Conservation (phyloP, 2,329 filamentous ascomycete genomes). For the Diplodia seriata region DNA sequence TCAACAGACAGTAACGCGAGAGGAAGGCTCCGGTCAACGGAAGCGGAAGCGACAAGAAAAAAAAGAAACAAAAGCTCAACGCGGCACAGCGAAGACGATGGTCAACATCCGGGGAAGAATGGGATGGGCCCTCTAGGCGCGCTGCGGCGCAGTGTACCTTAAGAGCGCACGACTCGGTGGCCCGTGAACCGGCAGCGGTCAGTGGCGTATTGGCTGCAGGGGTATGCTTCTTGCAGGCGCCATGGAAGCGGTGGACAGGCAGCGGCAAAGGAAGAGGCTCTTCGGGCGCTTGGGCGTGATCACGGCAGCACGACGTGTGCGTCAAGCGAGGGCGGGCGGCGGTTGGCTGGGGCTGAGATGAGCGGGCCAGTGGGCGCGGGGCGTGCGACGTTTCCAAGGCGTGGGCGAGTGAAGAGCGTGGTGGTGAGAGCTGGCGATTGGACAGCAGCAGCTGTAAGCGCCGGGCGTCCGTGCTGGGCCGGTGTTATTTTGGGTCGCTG, state of each 20-base stretch:
- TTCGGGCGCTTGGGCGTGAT: constrained; percentile 19
- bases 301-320: constrained; percentile 27
- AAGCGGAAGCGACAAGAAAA: constrained; percentile 11
- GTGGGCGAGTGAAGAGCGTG: background rate
- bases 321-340: constrained; percentile 3
- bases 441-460: constrained; percentile 27
- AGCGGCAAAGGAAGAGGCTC: constrained; percentile 31
- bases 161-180: constrained; percentile 17
- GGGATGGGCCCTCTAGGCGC: constrained; percentile 19
- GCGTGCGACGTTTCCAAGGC: constrained; percentile 16
- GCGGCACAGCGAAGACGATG: constrained; percentile 23
- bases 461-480: constrained; percentile 18
- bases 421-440: constrained; percentile 16
- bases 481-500: constrained; percentile 27
- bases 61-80: constrained; percentile 8
- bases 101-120: constrained; percentile 30
- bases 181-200: constrained; percentile 20
- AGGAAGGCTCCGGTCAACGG: constrained; percentile 13
- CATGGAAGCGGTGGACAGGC: constrained; percentile 1
- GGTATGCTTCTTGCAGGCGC: background rate
- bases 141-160: constrained; percentile 20
- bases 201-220: constrained; percentile 30
- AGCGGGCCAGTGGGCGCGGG: constrained; percentile 3
- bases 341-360: constrained; percentile 18
- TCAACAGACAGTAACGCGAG: constrained; percentile 19